These are phyloP conservation scores for Aspergillus terreus DNA, from an alignment of 2,329 filamentous ascomycete genomes.

Conservation along the genomic window DNA sequence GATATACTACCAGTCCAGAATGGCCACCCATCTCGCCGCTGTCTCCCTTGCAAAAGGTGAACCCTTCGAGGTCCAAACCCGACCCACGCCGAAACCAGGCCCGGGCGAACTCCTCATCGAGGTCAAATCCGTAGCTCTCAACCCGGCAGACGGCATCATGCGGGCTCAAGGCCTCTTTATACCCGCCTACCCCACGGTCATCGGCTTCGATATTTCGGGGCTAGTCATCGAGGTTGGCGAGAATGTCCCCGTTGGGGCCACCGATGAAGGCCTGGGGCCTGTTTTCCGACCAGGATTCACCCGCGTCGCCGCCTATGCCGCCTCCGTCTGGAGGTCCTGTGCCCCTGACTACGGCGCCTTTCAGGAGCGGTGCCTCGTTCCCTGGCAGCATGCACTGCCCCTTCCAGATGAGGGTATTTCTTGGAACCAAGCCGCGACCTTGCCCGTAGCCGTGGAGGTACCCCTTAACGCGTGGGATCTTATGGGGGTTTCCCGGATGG, in stretches of 20 bases:
- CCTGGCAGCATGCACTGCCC: slow-evolving; percentile 38
- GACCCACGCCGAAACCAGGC: slow-evolving; percentile 44
- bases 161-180: slow-evolving; percentile 44
- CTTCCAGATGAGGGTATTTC: slow-evolving; percentile 32
- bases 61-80: slow-evolving; percentile 36
- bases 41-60: slow-evolving; percentile 32
- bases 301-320: slow-evolving; percentile 39
- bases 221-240: slow-evolving; percentile 42
- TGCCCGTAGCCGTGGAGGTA: slow-evolving; percentile 39
- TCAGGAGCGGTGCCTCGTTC: slow-evolving; percentile 42
- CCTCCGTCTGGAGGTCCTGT: slow-evolving; percentile 41
- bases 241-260: slow-evolving; percentile 28
- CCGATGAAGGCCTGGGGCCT: slow-evolving; percentile 5
- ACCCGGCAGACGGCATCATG: slow-evolving; percentile 45
- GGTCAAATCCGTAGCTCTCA: slow-evolving; percentile 48
- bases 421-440: slow-evolving; percentile 40
- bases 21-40: slow-evolving; percentile 43
- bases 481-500: slow-evolving; percentile 30
- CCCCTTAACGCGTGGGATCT: slow-evolving; percentile 39
- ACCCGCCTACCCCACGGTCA: slow-evolving; percentile 37
- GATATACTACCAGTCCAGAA: slow-evolving; percentile 6
- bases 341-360: slow-evolving; percentile 48
- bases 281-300: slow-evolving; percentile 32
- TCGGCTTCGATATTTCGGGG: slow-evolving; percentile 41
- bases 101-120: slow-evolving; percentile 47